Conservation (phyloP, 1,139 yeast species). For the Entelexis paramagnoliae region DNA sequence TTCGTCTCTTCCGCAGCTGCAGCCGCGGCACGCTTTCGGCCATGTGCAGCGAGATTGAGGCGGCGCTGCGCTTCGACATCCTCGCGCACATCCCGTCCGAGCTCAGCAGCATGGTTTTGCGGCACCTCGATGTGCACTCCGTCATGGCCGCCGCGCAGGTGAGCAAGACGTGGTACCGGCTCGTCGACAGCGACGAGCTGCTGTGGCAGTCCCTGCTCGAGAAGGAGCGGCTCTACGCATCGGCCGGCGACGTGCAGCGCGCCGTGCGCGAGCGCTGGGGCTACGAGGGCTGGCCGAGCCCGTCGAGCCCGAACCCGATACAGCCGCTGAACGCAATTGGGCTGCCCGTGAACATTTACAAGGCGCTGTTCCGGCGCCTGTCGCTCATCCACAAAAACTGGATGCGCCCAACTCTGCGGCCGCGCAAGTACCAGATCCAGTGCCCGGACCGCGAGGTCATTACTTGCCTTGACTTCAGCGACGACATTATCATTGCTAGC, state of each 20-base stretch:
- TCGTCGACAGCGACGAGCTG: constrained; percentile 47
- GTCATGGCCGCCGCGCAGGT: constrained; percentile 56
- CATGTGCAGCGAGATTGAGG: constrained; percentile 48
- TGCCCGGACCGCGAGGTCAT: constrained; percentile 79
- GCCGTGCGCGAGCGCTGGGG: constrained; percentile 32
- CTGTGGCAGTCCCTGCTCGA: constrained; percentile 34
- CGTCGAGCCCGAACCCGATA: background rate
- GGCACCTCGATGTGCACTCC: constrained; percentile 54
- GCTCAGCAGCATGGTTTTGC: constrained; percentile 57
- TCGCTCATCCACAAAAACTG: constrained; percentile 60
- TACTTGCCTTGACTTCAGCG: constrained; percentile 89
- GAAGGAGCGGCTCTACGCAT: constrained; percentile 27
- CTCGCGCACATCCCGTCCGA: constrained; percentile 65
- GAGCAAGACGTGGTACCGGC: constrained; percentile 55
- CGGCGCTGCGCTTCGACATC: constrained; percentile 62
- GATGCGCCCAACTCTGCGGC: constrained; percentile 67
- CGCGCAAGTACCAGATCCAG: constrained; percentile 56
- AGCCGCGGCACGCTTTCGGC: constrained; percentile 63
- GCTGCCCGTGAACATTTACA: constrained; percentile 31
- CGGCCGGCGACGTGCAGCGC: constrained; percentile 27
- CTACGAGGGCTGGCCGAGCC: constrained; percentile 28
- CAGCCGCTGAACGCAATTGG: constrained; percentile 14
- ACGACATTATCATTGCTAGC: constrained; percentile 82
- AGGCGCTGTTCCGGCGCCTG: constrained; percentile 57
- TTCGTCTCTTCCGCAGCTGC: constrained; percentile 53